Conservation (phyloP, 495 filamentous ascomycete genomes). For the Talaromyces adpressus region DNA sequence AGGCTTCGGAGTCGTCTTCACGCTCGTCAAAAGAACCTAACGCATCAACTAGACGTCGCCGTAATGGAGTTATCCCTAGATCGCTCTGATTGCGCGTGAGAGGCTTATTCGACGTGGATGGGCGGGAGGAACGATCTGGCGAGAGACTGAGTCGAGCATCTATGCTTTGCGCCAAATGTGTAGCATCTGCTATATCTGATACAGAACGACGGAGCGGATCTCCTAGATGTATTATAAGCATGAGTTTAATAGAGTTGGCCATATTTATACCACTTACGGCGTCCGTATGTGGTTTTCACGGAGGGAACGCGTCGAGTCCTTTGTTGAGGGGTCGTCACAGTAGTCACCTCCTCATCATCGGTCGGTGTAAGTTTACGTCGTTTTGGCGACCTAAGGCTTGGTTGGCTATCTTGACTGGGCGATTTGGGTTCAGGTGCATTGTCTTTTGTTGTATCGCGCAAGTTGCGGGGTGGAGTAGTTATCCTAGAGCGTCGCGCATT, state of each 20-base stretch:
- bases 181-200: neutral
- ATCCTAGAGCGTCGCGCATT: constrained; percentile 2
- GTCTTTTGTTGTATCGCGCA: neutral
- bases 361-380: constrained; percentile 3
- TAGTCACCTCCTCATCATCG: neutral
- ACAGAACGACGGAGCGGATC: neutral
- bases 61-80: constrained; percentile 12
- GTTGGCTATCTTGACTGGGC: neutral
- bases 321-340: neutral
- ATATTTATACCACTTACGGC: neutral
- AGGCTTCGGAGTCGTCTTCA: neutral
- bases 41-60: constrained; percentile 33
- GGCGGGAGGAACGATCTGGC: neutral
- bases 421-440: neutral
- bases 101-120: neutral
- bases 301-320: neutral
- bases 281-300: neutral
- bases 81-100: neutral
- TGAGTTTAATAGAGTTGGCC: neutral
- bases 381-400: constrained; percentile 5
- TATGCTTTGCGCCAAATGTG: neutral
- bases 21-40: constrained; percentile 13
- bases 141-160: neutral
- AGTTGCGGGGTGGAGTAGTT: neutral
- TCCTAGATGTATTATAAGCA: neutral